Evolutionary conservation across 139 green algal genomes (phyloP), one percentile per base, ranked within the genome.

Genomic region (Tetraselmis striata): DNA sequence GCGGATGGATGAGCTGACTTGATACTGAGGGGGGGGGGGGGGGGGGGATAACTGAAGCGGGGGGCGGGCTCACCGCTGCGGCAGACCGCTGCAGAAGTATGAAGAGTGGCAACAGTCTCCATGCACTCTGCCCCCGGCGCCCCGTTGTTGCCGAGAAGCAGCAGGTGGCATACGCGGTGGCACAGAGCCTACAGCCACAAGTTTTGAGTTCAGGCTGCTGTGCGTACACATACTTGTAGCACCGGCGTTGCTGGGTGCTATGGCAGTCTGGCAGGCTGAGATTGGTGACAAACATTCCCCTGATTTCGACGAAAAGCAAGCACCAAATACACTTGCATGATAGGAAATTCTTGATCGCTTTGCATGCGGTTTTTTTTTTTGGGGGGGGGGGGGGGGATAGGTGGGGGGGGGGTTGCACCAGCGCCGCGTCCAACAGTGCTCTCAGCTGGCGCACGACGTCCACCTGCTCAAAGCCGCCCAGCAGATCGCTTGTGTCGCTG

Each of bases 401-500:
- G n/a, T n/a, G n/a, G n/a, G n/a, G n/a, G n/a, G n/a, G 45, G 45
- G 45, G 45, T 25, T 18, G 5, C 45, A 67, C 45, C 45, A 67
- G 45, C 18, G 45, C 45, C 5, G 45, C 45, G 45, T 67, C 11
- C 11, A 18, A 67, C 18, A 67, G 45, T 18, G 85, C 89, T 83
- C 91, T 81, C 59, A 94, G 74, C 0, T 84, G 83, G 11, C 92
- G 76, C 45, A 67, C 77, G 28, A 84, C 81, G 30, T 95, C 90
- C 84, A 95, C 80, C 87, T 99, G 97, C 88, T 99, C 97, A 87
- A 99, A 99, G 32, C 94, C 94, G 30, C 97, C 97, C 85, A 99
- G 93, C 76, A 99, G 89, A 81, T 99, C 97, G 2, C 85, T 92
- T 0, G 95, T 98, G 90, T 99, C 97, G 0, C 94, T 98, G 2